Percentiles rank a stretch among this genome's conserved stretches.
Conservation (phyloP, 2,329 filamentous ascomycete genomes). For the Plenodomus tracheiphilus region DNA sequence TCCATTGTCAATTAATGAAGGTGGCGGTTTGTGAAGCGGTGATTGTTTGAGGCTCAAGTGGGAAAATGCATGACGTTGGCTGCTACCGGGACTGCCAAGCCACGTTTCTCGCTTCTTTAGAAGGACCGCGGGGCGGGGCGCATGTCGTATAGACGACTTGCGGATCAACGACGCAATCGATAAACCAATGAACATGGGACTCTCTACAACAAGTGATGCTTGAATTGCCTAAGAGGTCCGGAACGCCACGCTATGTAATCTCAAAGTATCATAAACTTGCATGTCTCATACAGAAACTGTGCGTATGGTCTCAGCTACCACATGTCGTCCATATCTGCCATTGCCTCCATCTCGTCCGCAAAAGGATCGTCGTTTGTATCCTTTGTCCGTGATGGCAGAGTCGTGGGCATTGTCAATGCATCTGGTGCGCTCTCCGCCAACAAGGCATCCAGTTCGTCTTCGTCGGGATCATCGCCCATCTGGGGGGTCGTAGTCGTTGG, state of each 20-base stretch:
- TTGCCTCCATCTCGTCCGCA: constrained; percentile 46
- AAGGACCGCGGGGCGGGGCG: constrained; percentile 14
- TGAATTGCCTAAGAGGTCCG: background rate
- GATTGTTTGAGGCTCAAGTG: constrained; percentile 13
- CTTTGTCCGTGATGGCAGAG: constrained; percentile 11
- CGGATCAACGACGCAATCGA: background rate
- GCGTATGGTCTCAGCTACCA: constrained; percentile 20
- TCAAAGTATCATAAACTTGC: background rate
- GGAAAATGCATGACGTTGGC: constrained; percentile 26
- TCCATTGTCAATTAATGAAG: constrained; percentile 33
- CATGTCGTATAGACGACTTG: too few relatives aligned
- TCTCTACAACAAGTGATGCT: background rate
- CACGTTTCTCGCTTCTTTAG: constrained; percentile 6
- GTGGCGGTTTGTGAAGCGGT: constrained; percentile 6
- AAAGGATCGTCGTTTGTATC: constrained; percentile 37
- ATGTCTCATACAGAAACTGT: background rate
- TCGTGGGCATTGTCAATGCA: constrained; percentile 7
- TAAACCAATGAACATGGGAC: background rate
- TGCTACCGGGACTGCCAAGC: constrained; percentile 16
- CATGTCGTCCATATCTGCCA: constrained; percentile 45
- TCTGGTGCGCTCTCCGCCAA: constrained; percentile 52
- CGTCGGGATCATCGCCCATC: constrained; percentile 49
- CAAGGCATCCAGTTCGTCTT: constrained; percentile 58
- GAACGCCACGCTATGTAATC: constrained; percentile 34
- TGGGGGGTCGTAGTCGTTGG: constrained; percentile 2